A percentile compares a stretch with the other conserved stretches of the same genome.
These are phyloP conservation scores for Lepidopterella palustris DNA, from an alignment of 495 filamentous ascomycete genomes.

Conservation along the genomic window DNA sequence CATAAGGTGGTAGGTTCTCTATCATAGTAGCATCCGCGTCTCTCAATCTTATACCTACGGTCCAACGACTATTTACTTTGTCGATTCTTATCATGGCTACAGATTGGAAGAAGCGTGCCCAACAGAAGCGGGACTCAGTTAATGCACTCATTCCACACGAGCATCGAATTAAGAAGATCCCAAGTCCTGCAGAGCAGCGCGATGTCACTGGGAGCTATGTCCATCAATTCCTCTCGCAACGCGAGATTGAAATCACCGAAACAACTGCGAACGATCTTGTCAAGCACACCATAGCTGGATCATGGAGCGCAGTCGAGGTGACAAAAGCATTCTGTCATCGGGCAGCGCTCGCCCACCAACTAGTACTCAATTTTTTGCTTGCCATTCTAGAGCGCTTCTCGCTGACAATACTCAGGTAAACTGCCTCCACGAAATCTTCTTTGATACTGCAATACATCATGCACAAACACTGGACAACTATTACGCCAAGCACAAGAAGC, in stretches of 20 bases:
- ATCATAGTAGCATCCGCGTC: no score
- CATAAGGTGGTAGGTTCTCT: no score
- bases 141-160: conserved; percentile 49
- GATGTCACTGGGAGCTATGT: conserved; percentile 60
- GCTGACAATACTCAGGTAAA: conserved; percentile 22
- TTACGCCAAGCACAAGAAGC: conserved; percentile 31
- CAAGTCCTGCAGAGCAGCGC: conserved; percentile 45
- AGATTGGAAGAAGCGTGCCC: conserved; percentile 13
- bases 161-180: conserved; percentile 49
- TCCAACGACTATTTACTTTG: neutral
- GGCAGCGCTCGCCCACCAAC: conserved; percentile 42
- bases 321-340: conserved; percentile 39
- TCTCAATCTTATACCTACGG: neutral
- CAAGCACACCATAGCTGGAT: conserved; percentile 29
- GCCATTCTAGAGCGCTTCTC: neutral
- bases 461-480: conserved; percentile 34
- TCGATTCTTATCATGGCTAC: conserved; percentile 3
- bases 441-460: conserved; percentile 32
- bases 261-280: conserved; percentile 38
- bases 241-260: conserved; percentile 47
- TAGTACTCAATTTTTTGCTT: conserved; percentile 29
- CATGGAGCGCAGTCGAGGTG: conserved; percentile 39
- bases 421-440: conserved; percentile 40
- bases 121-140: conserved; percentile 47
- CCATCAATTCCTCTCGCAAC: conserved; percentile 47